Conservation (phyloP, 228 moss, liverwort and hornwort genomes). For the Sphagnum fallax region DNA sequence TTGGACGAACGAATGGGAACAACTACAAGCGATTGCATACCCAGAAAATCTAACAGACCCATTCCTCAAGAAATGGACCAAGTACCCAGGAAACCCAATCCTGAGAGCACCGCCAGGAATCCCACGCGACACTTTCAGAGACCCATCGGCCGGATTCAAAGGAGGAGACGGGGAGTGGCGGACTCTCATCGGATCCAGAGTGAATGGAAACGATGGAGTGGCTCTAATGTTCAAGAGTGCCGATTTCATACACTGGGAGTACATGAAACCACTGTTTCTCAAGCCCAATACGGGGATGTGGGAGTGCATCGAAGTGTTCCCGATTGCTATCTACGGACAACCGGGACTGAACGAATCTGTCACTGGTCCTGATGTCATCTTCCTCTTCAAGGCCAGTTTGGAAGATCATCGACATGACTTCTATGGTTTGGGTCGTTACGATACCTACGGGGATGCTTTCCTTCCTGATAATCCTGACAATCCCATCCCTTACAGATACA, state of each 20-base stretch:
- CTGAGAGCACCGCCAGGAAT: slow-evolving; percentile 38
- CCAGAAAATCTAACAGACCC: slow-evolving; percentile 58
- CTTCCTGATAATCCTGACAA: slow-evolving; percentile 6
- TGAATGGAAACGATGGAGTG: slow-evolving; percentile 40
- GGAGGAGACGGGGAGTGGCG: slow-evolving; percentile 67
- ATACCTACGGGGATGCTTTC: slow-evolving; percentile 17
- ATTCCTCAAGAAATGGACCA: slow-evolving; percentile 67
- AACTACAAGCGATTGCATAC: slow-evolving; percentile 43
- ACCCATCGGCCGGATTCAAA: slow-evolving; percentile 75
- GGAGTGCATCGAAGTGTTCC: slow-evolving; percentile 92
- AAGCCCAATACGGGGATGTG: slow-evolving; percentile 49
- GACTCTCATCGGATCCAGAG: slow-evolving; percentile 44
- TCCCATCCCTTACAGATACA: slow-evolving; percentile 20
- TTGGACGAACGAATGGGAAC: too few relatives aligned
- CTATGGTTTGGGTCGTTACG: slow-evolving; percentile 40
- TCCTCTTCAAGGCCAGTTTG: slow-evolving; percentile 35
- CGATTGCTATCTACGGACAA: slow-evolving; percentile 11
- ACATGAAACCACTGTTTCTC: slow-evolving; percentile 21
- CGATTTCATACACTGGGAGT: slow-evolving; percentile 47
- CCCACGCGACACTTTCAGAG: slow-evolving; percentile 43
- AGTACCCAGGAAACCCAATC: slow-evolving; percentile 52
- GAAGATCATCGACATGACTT: slow-evolving; percentile 31
- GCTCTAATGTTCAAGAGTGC: slow-evolving; percentile 63
- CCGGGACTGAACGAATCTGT: slow-evolving; percentile 8
- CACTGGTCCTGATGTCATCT: slow-evolving; percentile 11